Percentiles rank a stretch among this genome's conserved stretches.
Conservation (phyloP, 176 grass and related monocot species). For the Triticum urartu region DNA sequence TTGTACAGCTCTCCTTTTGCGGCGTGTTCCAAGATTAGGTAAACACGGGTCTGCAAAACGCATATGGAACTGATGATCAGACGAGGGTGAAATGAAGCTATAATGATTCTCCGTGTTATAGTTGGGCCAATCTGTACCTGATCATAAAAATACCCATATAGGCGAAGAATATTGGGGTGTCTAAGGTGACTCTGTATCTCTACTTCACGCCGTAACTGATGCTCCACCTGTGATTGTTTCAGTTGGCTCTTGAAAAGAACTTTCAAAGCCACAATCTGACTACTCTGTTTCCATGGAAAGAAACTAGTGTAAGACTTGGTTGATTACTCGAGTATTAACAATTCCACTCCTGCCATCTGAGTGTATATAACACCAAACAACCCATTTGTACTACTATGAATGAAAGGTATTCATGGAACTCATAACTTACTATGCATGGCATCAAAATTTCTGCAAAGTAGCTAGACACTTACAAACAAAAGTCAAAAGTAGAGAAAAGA, state of each 20-base stretch:
- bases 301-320: background rate
- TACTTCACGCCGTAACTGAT: slow-evolving; percentile 82
- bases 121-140: slow-evolving; percentile 44
- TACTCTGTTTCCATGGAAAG: slow-evolving; percentile 57
- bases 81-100: background rate
- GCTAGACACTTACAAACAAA: background rate
- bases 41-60: slow-evolving; percentile 68
- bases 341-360: background rate
- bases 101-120: background rate
- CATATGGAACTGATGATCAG: slow-evolving; percentile 16
- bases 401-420: background rate
- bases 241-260: slow-evolving; percentile 97
- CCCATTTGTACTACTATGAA: background rate
- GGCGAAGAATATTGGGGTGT: slow-evolving; percentile 74
- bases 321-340: background rate
- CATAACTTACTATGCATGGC: background rate
- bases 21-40: slow-evolving; percentile 91
- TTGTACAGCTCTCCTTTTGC: slow-evolving; percentile 94
- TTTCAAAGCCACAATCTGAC: slow-evolving; percentile 84
- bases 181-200: slow-evolving; percentile 92
- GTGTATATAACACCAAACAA: background rate
- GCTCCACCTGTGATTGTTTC: slow-evolving; percentile 85
- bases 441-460: background rate
- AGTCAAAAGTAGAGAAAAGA: too few relatives aligned
- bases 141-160: slow-evolving; percentile 96